Percentiles rank a stretch among this genome's conserved stretches.
Evolutionary conservation across 805 yeast species (phyloP).

Genomic region (Ogataea haglerorum): DNA sequence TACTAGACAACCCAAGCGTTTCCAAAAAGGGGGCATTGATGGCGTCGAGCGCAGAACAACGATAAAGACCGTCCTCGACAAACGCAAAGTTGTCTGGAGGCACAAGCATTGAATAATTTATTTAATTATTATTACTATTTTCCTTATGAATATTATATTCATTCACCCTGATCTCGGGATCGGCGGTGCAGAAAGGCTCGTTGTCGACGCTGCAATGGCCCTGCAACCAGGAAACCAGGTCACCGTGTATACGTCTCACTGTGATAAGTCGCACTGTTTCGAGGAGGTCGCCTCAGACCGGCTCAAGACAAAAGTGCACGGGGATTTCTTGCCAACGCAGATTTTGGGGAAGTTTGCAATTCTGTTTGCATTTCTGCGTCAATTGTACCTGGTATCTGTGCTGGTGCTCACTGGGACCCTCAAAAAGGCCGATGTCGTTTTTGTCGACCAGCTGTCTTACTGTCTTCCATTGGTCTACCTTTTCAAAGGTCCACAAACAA

Average conservation of each 20-base stretch:
- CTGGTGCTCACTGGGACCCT: conserved; percentile 49
- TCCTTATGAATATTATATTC: conserved; percentile 63
- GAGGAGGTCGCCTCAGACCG: conserved; percentile 71
- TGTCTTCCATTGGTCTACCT: conserved; percentile 68
- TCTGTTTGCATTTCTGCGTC: conserved; percentile 80
- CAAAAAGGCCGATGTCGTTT: conserved; percentile 58
- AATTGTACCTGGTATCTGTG: conserved; percentile 55
- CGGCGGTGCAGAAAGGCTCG: conserved; percentile 97
- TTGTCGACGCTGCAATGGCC: conserved; percentile 92
- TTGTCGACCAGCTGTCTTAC: conserved; percentile 86
- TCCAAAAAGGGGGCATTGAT: conserved; percentile 75
- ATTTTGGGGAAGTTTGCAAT: conserved; percentile 68
- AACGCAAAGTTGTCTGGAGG: conserved; percentile 93
- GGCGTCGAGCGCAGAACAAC: conserved; percentile 77
- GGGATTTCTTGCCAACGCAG: conserved; percentile 79
- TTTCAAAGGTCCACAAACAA: conserved; percentile 39
- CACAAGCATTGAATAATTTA: conserved; percentile 55
- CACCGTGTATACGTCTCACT: conserved; percentile 81
- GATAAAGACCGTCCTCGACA: conserved; percentile 82
- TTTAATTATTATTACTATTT: too few species aligned
- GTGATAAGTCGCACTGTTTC: conserved; percentile 82
- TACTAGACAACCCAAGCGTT: conserved; percentile 64
- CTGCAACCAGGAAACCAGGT: conserved; percentile 42
- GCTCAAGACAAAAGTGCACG: conserved; percentile 66
- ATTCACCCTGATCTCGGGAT: conserved; percentile 96